Percentiles rank a stretch among this genome's conserved stretches.
Conservation (phyloP, 495 filamentous ascomycete genomes). For the Stereocaulon alpinum region DNA sequence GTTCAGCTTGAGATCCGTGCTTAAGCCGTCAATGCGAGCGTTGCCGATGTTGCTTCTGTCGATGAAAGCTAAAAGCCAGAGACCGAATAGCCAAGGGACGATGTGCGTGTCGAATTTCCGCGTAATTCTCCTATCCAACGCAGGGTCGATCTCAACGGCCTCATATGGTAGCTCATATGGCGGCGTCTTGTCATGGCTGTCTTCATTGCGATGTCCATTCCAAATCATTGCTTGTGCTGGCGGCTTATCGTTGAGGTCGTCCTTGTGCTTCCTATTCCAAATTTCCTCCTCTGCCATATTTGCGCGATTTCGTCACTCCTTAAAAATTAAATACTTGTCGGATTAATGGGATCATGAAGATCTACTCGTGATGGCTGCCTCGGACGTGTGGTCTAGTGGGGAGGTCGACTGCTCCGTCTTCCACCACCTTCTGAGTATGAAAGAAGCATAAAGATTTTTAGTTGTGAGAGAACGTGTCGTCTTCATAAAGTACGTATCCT, state of each 20-base stretch:
- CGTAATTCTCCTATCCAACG: constrained; percentile 26
- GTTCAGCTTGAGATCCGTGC: constrained; percentile 32
- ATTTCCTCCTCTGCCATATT: neutral
- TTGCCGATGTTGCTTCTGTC: constrained; percentile 44
- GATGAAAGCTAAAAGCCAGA: constrained; percentile 41
- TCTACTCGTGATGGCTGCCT: neutral
- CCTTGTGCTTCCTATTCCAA: neutral
- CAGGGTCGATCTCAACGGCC: constrained; percentile 17
- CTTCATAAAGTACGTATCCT: neutral
- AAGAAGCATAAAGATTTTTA: no score
- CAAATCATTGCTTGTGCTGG: neutral
- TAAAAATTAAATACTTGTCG: neutral
- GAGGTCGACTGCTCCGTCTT: neutral
- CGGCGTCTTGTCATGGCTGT: neutral
- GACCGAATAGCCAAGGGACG: constrained; percentile 38
- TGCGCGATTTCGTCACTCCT: neutral
- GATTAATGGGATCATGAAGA: neutral
- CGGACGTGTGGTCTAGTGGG: no score
- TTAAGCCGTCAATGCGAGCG: constrained; percentile 36
- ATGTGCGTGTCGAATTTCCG: constrained; percentile 23
- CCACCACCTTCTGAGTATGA: neutral
- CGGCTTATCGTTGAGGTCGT: neutral
- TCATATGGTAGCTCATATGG: neutral
- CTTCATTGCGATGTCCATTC: neutral
- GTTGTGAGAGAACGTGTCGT: neutral